Base-by-base conservation (phyloP, 139 green algal species). In the Tetratostichococcus sp. region DNA sequence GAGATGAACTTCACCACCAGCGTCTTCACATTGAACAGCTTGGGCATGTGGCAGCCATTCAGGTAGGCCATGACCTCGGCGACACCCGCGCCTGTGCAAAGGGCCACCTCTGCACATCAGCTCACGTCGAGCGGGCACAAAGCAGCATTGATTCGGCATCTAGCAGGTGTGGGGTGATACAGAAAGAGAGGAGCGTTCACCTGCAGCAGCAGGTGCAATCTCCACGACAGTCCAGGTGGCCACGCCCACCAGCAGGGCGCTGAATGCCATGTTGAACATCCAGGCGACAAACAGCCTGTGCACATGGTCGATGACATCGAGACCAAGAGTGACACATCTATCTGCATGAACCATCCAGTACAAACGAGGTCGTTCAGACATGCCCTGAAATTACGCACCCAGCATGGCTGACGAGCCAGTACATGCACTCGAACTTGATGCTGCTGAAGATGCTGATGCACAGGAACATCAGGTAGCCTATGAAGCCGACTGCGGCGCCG, bases 51-150 rank as follows among this genome's bases (percentile, higher is more conserved):
- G 77, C 81, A 93, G 32, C 92, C 93, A 70, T 97, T 97, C 34
- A 97, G 84, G 80, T 95, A 97, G 16, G 93, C 91, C 84, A 93
- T 96, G 42, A 96, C 86, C 70, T 97, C 92, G 0, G 91, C 89
- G 32, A 97, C 90, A 4, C 91, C 90, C 32, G 80, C 85, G 17
- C 86, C 77, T 43, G 35, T 6, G 39, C 11, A 11, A 11, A 21
- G 39, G 39, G n/a, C n/a, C n/a, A n/a, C n/a, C n/a, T n/a, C n/a
- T n/a, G n/a, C n/a, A n/a, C n/a, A n/a, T n/a, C n/a, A n/a, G n/a
- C n/a, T n/a, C n/a, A n/a, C n/a, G n/a, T n/a, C n/a, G n/a, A n/a
- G 39, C 39, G 6, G 39, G 39, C 39, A 50, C 39, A 11, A 6
- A 21, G 39, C 39, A 50, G 6, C 39, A 6, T 11, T 11, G 8